phyloP scores from a whole-genome alignment of 2,329 filamentous ascomycete species.

The Pseudogymnoascus sp. region DNA sequence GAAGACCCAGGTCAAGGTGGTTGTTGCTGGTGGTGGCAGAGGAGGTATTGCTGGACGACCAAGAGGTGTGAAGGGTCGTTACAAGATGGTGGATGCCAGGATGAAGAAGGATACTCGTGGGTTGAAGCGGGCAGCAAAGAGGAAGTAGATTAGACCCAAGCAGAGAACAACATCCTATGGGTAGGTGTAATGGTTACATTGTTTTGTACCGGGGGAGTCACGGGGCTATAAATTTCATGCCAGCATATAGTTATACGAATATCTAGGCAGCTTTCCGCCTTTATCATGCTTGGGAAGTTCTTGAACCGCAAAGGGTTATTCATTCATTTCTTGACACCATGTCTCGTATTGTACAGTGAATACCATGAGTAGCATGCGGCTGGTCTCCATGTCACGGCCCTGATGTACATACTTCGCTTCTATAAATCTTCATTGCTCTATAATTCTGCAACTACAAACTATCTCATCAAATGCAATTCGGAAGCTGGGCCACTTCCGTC shows the following conservation, averaged over 20 bases:
- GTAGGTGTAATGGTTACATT: not conserved
- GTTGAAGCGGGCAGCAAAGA: conserved; percentile 72
- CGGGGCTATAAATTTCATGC: not conserved
- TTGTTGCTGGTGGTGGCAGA: conserved; percentile 80
- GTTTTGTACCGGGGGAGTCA: not conserved
- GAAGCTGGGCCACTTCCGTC: not conserved
- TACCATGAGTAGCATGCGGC: too few species aligned
- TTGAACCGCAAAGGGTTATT: not conserved
- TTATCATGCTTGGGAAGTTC: not conserved
- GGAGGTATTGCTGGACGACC: conserved; percentile 79
- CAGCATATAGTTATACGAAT: not conserved
- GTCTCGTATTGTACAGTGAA: too few species aligned
- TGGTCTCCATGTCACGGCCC: not conserved
- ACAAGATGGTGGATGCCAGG: conserved; percentile 91
- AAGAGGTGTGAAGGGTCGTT: conserved; percentile 86
- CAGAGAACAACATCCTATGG: not conserved
- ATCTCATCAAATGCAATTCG: not conserved
- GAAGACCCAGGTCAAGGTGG: conserved; percentile 71
- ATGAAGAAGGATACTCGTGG: conserved; percentile 95
- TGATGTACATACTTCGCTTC: not conserved
- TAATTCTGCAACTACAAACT: not conserved
- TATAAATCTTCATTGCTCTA: not conserved
- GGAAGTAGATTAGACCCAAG: conserved; percentile 41
- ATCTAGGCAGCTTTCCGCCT: not conserved
- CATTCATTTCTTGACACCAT: not conserved